phyloP scores from a whole-genome alignment of 345 rosid species.

The Salix brachista region DNA sequence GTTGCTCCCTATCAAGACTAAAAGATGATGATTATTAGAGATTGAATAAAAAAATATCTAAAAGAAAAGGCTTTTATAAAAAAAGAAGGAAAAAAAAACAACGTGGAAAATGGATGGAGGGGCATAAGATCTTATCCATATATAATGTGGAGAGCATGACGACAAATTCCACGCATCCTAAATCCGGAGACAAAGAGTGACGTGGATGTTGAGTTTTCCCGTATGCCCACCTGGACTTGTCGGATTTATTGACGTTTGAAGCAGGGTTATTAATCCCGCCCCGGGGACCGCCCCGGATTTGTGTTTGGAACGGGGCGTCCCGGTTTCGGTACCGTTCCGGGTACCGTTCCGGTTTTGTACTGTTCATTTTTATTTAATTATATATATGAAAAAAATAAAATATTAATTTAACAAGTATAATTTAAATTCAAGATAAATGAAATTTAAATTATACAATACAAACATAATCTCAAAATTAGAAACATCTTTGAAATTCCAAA shows the following conservation, averaged over 20 bases:
- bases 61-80: neutral
- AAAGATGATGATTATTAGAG: neutral
- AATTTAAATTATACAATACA: too few relatives aligned
- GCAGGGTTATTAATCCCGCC: too few relatives aligned
- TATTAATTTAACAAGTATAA: too few relatives aligned
- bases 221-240: conserved; percentile 22
- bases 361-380: too few relatives aligned
- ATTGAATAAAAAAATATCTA: neutral
- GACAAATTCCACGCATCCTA: neutral
- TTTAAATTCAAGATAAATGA: too few relatives aligned
- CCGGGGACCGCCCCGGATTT: too few relatives aligned
- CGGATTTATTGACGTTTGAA: conserved; percentile 7
- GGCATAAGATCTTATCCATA: conserved; percentile 3
- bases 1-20: neutral
- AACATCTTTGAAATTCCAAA: too few relatives aligned
- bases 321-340: too few relatives aligned
- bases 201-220: conserved; percentile 15
- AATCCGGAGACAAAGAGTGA: neutral
- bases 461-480: too few relatives aligned
- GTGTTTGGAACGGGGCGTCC: too few relatives aligned
- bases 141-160: neutral
- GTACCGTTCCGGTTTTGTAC: too few relatives aligned
- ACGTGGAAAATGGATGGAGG: neutral
- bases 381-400: too few relatives aligned
- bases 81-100: neutral